phyloP scores from a whole-genome alignment of 345 rosid genomes.

The Ceriops tagal region DNA sequence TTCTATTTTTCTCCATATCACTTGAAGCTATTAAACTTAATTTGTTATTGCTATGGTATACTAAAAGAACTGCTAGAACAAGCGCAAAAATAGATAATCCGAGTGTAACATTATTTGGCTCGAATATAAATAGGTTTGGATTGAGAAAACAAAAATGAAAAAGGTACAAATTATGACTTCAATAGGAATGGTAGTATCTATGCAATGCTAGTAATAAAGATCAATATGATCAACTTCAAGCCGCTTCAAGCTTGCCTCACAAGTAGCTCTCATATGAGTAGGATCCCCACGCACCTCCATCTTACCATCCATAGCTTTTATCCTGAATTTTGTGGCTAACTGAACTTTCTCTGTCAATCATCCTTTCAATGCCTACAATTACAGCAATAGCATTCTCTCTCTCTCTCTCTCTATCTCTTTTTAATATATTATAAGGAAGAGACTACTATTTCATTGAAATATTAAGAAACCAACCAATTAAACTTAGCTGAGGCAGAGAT shows the following conservation, averaged over 20 bases:
- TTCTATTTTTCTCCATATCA: no score
- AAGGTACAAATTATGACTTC: constrained; percentile 13
- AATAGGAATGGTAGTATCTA: constrained; percentile 16
- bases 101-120: no score
- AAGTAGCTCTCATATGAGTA: constrained; percentile 4
- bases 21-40: no score
- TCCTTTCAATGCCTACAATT: constrained; percentile 15
- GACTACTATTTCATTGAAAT: no score
- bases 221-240: constrained; percentile 18
- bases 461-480: no score
- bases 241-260: constrained; percentile 3
- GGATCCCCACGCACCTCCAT: background rate
- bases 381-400: background rate
- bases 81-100: no score
- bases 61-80: no score
- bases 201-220: constrained; percentile 22
- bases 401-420: no score
- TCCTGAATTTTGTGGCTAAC: constrained; percentile 12
- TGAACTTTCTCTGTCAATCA: constrained; percentile 12
- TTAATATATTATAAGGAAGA: no score
- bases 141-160: background rate
- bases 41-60: no score
- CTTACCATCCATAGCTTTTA: background rate
- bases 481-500: no score
- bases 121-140: background rate